A percentile compares a stretch with the other conserved stretches of the same genome.
These are phyloP conservation scores for Botrytis tulipae DNA, from an alignment of 2,329 filamentous ascomycete genomes.

Conservation along the genomic window DNA sequence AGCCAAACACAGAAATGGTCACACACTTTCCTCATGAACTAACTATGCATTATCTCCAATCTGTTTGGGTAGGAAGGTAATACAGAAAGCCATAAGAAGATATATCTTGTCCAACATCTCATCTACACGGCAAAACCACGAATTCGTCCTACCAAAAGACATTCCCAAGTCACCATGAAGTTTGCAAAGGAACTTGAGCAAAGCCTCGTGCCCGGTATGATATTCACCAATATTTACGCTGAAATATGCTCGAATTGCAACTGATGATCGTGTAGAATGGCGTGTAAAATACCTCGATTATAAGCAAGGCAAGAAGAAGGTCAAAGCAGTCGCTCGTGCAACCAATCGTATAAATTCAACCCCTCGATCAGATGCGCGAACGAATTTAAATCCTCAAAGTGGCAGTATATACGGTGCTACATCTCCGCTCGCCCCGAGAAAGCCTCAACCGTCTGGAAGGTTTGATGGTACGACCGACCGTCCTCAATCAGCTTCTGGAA, in stretches of 20 bases:
- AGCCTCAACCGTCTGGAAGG: not conserved
- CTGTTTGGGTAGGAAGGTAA: not conserved
- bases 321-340: slow-evolving; percentile 78
- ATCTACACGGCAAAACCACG: not conserved
- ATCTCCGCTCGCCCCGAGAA: slow-evolving; percentile 23
- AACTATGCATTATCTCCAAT: not conserved
- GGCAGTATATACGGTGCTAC: slow-evolving; percentile 33
- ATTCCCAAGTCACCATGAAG: slow-evolving; percentile 49
- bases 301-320: slow-evolving; percentile 90
- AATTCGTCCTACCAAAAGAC: not conserved
- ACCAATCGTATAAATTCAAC: slow-evolving; percentile 60
- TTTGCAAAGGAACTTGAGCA: slow-evolving; percentile 78
- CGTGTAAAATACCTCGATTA: slow-evolving; percentile 91
- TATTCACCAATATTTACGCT: not conserved
- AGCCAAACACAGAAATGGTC: not conserved
- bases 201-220: slow-evolving; percentile 75
- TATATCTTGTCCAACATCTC: slow-evolving; percentile 2
- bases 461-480: not conserved
- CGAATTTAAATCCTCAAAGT: slow-evolving; percentile 21
- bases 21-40: not conserved
- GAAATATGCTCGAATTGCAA: not conserved
- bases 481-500: slow-evolving; percentile 21
- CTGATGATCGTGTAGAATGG: slow-evolving; percentile 63
- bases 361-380: slow-evolving; percentile 39
- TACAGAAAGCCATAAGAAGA: not conserved